These are phyloP conservation scores for Debaryomyces robertsiae DNA, from an alignment of 1,139 yeast species.

Conservation along the genomic window DNA sequence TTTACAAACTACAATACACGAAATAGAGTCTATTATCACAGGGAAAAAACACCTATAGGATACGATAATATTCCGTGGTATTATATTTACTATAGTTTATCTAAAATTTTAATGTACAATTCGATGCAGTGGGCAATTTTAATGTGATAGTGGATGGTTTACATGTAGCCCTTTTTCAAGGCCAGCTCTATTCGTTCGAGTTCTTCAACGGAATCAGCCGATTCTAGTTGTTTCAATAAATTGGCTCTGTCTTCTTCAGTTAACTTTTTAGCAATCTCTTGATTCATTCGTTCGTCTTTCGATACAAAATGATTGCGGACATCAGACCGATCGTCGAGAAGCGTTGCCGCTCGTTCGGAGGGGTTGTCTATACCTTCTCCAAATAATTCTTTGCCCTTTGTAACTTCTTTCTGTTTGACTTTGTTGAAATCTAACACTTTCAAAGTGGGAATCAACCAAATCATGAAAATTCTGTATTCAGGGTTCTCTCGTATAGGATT, in stretches of 20 bases:
- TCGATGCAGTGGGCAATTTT: neutral
- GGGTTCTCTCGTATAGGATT: slow-evolving; percentile 61
- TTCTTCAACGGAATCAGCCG: slow-evolving; percentile 71
- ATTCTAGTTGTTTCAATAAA: slow-evolving; percentile 55
- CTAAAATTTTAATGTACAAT: neutral
- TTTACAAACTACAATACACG: no score
- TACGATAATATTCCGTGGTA: no score
- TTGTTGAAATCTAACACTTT: slow-evolving; percentile 67
- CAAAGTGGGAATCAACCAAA: slow-evolving; percentile 66
- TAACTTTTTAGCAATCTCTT: slow-evolving; percentile 32
- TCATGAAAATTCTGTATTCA: slow-evolving; percentile 60
- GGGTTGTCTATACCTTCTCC: slow-evolving; percentile 29
- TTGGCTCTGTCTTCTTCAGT: slow-evolving; percentile 54
- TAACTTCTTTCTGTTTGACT: slow-evolving; percentile 59
- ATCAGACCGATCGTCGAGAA: slow-evolving; percentile 1
- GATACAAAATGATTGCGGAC: neutral
- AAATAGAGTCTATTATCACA: no score
- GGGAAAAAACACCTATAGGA: no score
- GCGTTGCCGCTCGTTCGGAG: slow-evolving; percentile 9
- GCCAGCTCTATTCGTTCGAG: slow-evolving; percentile 69
- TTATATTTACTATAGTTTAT: no score
- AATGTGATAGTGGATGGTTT: slow-evolving; percentile 4
- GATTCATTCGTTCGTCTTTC: slow-evolving; percentile 7
- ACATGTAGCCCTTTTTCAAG: slow-evolving; percentile 37
- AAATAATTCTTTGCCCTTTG: slow-evolving; percentile 44